Conservation (phyloP, 371 early-diverging fungal species). For the Mortierella sp. region DNA sequence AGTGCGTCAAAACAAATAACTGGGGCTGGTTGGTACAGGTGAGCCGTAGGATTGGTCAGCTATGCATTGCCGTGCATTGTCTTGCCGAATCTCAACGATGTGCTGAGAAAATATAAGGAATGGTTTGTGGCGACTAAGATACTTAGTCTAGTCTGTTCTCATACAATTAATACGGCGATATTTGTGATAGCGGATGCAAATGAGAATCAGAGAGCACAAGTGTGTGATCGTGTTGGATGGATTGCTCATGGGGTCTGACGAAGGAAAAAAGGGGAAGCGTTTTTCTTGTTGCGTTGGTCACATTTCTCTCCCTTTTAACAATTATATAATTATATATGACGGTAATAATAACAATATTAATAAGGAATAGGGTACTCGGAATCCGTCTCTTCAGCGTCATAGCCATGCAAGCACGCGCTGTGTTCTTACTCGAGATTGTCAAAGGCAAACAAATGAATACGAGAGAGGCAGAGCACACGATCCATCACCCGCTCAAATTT, state of each 20-base stretch:
- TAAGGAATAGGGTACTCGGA: background rate
- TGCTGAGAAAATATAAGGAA: slow-evolving; percentile 3
- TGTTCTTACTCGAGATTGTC: background rate
- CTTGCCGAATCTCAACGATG: background rate
- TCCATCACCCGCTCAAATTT: background rate
- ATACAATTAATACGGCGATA: background rate
- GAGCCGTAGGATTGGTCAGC: slow-evolving; percentile 13
- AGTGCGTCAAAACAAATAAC: background rate
- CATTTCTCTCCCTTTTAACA: slow-evolving; percentile 7
- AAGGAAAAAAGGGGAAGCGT: slow-evolving; percentile 9
- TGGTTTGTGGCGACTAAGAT: background rate
- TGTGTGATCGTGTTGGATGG: background rate
- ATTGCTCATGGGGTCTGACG: slow-evolving; percentile 27
- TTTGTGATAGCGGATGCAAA: background rate
- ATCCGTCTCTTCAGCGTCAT: background rate
- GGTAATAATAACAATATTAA: background rate
- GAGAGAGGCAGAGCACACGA: slow-evolving; percentile 2
- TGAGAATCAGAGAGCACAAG: background rate
- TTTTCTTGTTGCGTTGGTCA: slow-evolving; percentile 5
- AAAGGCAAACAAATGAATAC: background rate
- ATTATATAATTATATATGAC: background rate
- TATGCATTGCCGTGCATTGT: background rate
- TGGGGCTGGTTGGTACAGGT: background rate
- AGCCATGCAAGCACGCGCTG: background rate
- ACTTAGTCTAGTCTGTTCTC: no score